Base-by-base conservation (phyloP, 1,284 basidiomycete species). In the Rhodotorula sp. region DNA sequence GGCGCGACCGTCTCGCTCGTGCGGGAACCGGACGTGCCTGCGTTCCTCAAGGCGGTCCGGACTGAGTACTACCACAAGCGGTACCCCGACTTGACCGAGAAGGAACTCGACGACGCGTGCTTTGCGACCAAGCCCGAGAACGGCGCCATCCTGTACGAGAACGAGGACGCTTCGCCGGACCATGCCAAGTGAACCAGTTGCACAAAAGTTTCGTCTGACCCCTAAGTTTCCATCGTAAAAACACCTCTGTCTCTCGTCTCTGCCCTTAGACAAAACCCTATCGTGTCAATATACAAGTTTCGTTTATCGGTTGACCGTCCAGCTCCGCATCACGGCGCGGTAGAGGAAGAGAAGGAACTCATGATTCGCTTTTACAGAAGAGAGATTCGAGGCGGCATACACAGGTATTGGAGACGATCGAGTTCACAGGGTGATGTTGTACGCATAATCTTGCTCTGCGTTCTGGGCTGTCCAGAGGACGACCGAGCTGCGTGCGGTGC, bases 401-500 rank as follows among this genome's bases (percentile, higher is more conserved):
- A 49, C 14, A 16, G 26, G 16, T 20, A 7, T 20, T 31, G 3
- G 43, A 18, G 26, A 46, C 43, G 39, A 21, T 15, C 48, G 7
- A 16, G 43, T 18, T 51, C 79, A 92, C 73, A 93, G 84, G 49
- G 90, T 90, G 67, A 94, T 85, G 77, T 89, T 92, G 81, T 94
- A 95, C 80, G 94, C 92, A 81, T 93, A 93, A 80, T 95, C 92
- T 74, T 85, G 87, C 76, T 88, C 87, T 1, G 87, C 85, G 72
- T 87, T 91, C 83, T 93, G 92, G 5, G 91, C 90, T 69, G 92
- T 87, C 93, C 93, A 95, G 26, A 95, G 86, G 5, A 93, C 86
- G 71, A 92, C 85, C 0, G 89, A 88, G 23, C 90, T 64, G 63
- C 15, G 91, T 14, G 61, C 21, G 4, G 14, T 4, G 39, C 21